Evolutionary conservation across 2,329 filamentous ascomycete genomes (phyloP).

Genomic region (Hypomyces rosellus): DNA sequence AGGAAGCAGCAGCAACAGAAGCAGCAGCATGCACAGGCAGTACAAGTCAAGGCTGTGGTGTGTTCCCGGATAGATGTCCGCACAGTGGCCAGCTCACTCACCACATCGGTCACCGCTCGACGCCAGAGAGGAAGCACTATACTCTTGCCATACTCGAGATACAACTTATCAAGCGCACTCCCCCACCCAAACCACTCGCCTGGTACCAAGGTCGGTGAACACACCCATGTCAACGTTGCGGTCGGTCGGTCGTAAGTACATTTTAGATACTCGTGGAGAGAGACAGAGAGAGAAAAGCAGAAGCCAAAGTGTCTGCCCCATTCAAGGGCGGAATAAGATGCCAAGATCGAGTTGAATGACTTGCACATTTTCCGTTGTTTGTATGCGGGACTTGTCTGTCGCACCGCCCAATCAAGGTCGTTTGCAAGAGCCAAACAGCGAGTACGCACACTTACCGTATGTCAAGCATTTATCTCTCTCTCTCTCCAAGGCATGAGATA

Average conservation of each 20-base stretch:
- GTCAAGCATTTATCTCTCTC: too few species aligned
- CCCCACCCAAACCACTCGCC: background rate
- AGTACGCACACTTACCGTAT: too few species aligned
- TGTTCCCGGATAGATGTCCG: slow-evolving; percentile 5
- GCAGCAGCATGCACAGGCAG: background rate
- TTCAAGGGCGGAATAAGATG: too few species aligned
- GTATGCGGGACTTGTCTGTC: background rate
- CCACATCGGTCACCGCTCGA: slow-evolving; percentile 7
- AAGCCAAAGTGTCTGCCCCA: too few species aligned
- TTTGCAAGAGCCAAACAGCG: too few species aligned
- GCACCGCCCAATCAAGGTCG: too few species aligned
- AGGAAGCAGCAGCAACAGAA: too few species aligned
- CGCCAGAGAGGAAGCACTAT: slow-evolving; percentile 1
- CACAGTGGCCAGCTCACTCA: slow-evolving; percentile 7
- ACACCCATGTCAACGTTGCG: background rate
- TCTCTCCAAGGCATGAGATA: too few species aligned
- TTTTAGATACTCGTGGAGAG: background rate
- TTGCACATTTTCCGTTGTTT: background rate
- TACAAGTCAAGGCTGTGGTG: slow-evolving; percentile 3
- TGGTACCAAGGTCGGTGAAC: background rate
- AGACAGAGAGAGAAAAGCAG: too few species aligned
- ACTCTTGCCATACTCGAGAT: slow-evolving; percentile 5
- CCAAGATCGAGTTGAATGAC: too few species aligned
- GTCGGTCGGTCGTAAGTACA: background rate
- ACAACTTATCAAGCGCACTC: background rate